Evolutionary conservation across 164 flowering plant species (phyloP).

Genomic region (Protea cynaroides): DNA sequence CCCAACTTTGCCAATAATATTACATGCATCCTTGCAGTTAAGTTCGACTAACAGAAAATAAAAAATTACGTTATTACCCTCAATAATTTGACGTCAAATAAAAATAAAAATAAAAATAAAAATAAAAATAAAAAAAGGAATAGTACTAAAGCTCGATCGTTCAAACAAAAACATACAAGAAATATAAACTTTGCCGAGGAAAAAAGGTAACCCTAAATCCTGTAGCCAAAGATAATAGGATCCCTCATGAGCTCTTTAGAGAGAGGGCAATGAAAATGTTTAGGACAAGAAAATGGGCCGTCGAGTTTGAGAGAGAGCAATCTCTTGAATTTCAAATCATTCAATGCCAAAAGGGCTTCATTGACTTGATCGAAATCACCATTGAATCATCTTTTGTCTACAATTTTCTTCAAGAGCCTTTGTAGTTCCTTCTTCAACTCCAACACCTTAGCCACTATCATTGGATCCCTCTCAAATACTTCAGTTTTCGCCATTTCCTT

Average conservation of each 20-base stretch:
- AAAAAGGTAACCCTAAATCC: slow-evolving; percentile 39
- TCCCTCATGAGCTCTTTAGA: slow-evolving; percentile 65
- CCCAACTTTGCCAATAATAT: no score
- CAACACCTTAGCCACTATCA: slow-evolving; percentile 13
- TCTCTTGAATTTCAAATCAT: slow-evolving; percentile 35
- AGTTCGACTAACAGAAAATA: no score
- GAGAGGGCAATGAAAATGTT: slow-evolving; percentile 54
- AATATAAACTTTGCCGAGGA: no score
- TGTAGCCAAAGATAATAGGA: slow-evolving; percentile 57
- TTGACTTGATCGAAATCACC: slow-evolving; percentile 36
- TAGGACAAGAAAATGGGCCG: slow-evolving; percentile 28
- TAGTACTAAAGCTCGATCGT: no score
- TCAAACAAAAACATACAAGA: no score
- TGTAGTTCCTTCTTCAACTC: slow-evolving; percentile 51
- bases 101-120: no score
- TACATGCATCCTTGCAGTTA: no score
- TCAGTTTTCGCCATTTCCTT: slow-evolving; percentile 60
- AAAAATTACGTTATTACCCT: no score
- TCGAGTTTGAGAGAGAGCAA: slow-evolving; percentile 25
- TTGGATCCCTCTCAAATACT: slow-evolving; percentile 23
- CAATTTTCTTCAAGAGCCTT: slow-evolving; percentile 38
- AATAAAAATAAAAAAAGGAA: no score
- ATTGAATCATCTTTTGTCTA: slow-evolving; percentile 30
- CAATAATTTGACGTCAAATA: no score
- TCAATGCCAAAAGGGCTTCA: slow-evolving; percentile 31